Evolutionary conservation across 331 rosid species (phyloP), one percentile per base, ranked within the genome.

Genomic region (Acacia concinna): DNA sequence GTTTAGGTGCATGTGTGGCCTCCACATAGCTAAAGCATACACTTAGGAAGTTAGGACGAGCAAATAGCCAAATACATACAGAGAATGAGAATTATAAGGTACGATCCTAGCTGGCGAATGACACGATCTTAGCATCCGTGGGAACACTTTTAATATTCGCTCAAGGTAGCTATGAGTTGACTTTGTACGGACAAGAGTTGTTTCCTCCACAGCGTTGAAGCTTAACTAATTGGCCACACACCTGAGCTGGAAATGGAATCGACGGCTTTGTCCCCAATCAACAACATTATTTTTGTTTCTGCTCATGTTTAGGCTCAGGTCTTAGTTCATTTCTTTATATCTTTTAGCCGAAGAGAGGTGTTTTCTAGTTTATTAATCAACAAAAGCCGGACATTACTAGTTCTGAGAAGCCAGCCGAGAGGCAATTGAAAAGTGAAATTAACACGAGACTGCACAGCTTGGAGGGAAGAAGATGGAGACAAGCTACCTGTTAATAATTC

Each of bases 381-480:
- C 8, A 59, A 27, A 59, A 59, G 11, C 23, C 0, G 5, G 30
- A 25, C 2, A 59, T 23, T 27, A 35, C 8, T 23, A 6, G 6
- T 20, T 12, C 4, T 72, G 65, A 34, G 43, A 30, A 49, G 51
- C 67, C 77, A 35, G 35, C 23, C 68, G 35, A 37, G 52, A 54
- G 67, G 25, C 73, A 76, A 46, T 25, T 71, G 37, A 77, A 35
- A 77, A 40, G 30, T 34, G 62, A 52, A 64, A 65, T 23, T 47
- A 76, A 63, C 13, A 21, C 8, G 52, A 23, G 68, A 38, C 32
- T 57, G 38, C 78, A 70, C 63, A n/a, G 28, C 6, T 35, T 25
- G 54, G 52, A 57, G 37, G 38, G 35, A 46, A 54, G 27, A 21
- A 54, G 62, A 51, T 21, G 27, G 62, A 54, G 62, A 52, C 27